These are phyloP conservation scores for Bisporella sp. DNA, from an alignment of 2,329 filamentous ascomycete genomes.

Conservation along the genomic window DNA sequence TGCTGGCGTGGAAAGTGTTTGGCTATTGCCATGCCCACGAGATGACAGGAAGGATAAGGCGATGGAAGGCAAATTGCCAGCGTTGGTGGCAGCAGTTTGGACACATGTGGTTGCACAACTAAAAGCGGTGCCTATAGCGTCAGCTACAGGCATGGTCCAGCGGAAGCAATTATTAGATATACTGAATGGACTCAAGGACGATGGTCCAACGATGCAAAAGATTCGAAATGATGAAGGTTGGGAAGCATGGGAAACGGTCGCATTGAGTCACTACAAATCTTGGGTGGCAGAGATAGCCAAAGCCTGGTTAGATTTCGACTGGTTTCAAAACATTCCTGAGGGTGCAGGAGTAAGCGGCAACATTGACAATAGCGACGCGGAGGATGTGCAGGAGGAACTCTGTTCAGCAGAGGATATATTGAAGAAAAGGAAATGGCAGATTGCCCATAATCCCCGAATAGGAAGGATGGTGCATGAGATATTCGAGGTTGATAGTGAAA, in stretches of 20 bases:
- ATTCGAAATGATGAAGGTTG: conserved; percentile 37
- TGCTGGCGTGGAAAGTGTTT: conserved; percentile 56
- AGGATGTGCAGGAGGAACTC: conserved; percentile 28
- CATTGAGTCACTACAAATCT: conserved; percentile 49
- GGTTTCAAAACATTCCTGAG: conserved; percentile 51
- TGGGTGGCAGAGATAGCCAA: conserved; percentile 50
- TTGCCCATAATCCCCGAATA: conserved; percentile 3
- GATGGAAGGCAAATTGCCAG: conserved; percentile 37
- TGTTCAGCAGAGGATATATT: conserved; percentile 3
- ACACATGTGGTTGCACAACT: conserved; percentile 51
- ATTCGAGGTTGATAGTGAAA: conserved; percentile 55
- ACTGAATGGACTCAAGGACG: conserved; percentile 30
- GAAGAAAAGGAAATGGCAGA: not conserved
- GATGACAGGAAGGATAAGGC: conserved; percentile 28
- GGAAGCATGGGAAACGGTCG: conserved; percentile 45
- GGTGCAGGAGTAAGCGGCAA: conserved; percentile 24
- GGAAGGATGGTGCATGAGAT: conserved; percentile 68
- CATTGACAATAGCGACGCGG: conserved; percentile 22
- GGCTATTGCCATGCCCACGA: conserved; percentile 27
- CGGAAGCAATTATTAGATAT: conserved; percentile 41
- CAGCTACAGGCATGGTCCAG: conserved; percentile 38
- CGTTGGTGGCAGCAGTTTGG: conserved; percentile 53
- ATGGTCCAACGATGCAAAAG: conserved; percentile 35
- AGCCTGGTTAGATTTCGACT: conserved; percentile 43
- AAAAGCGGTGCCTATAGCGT: conserved; percentile 26